Conservation (phyloP, 2,329 filamentous ascomycete species). For the Dissoconium aciculare region DNA sequence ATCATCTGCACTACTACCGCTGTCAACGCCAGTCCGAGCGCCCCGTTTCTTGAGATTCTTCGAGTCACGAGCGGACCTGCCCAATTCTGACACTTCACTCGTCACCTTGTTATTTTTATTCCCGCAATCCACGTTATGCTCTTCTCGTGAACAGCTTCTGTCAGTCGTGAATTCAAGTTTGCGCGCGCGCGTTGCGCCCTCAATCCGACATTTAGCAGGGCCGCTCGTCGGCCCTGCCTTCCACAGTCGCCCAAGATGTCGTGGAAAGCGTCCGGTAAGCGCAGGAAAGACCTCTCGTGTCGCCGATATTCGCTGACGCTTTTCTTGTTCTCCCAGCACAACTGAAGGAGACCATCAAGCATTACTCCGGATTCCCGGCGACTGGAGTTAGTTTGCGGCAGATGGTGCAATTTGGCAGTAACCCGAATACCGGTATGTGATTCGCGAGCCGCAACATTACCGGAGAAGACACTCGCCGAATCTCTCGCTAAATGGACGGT, state of each 20-base stretch:
- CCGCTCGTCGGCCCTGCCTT: slow-evolving; percentile 5
- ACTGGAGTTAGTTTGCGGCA: slow-evolving; percentile 92
- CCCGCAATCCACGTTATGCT: background rate
- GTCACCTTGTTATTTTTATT: too few relatives aligned
- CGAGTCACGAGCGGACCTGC: background rate
- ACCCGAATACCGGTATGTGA: slow-evolving; percentile 64
- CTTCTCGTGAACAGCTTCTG: background rate
- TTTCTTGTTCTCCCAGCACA: slow-evolving; percentile 9
- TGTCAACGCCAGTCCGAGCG: slow-evolving; percentile 1
- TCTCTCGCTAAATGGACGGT: slow-evolving; percentile 2
- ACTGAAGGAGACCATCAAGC: slow-evolving; percentile 21
- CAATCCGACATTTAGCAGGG: background rate
- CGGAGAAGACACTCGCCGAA: too few relatives aligned
- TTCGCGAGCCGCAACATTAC: too few relatives aligned
- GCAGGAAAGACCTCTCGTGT: background rate
- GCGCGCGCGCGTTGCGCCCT: too few relatives aligned
- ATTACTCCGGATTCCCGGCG: slow-evolving; percentile 65
- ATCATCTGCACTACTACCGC: too few relatives aligned
- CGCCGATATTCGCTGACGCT: slow-evolving; percentile 7
- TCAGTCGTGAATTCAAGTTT: too few relatives aligned
- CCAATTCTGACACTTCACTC: background rate
- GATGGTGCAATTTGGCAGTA: slow-evolving; percentile 98
- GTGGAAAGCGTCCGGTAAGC: slow-evolving; percentile 20
- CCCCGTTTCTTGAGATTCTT: background rate
- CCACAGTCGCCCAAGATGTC: slow-evolving; percentile 16